phyloP scores from a whole-genome alignment of 1,139 yeast genomes.

The Zygoascus sp. region DNA sequence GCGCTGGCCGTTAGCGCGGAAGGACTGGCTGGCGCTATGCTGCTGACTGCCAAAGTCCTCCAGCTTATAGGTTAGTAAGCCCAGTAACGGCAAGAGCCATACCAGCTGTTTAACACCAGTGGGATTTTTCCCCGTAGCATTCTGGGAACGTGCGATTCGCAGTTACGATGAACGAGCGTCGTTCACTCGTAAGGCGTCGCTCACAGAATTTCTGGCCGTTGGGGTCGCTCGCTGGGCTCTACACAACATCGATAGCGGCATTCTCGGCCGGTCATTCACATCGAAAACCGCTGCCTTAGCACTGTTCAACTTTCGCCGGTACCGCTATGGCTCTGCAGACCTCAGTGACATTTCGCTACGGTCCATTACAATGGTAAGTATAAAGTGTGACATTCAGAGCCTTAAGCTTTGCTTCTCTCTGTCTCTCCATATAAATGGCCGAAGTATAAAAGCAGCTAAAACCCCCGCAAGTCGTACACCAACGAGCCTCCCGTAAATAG shows the following conservation, averaged over 20 bases:
- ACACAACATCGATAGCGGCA: slow-evolving; percentile 20
- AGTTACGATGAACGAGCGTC: slow-evolving; percentile 26
- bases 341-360: slow-evolving; percentile 19
- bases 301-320: slow-evolving; percentile 26
- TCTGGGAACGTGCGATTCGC: slow-evolving; percentile 22
- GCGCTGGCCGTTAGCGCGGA: slow-evolving; percentile 13
- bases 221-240: slow-evolving; percentile 24
- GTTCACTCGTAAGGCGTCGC: slow-evolving; percentile 26
- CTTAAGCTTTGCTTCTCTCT: too few species aligned
- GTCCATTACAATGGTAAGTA: not conserved
- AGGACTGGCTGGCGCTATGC: slow-evolving; percentile 8
- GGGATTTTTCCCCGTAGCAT: slow-evolving; percentile 21
- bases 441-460: not conserved
- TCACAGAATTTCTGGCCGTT: slow-evolving; percentile 27
- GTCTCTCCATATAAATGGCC: not conserved
- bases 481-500: slow-evolving; percentile 28
- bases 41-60: not conserved
- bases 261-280: slow-evolving; percentile 24
- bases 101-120: not conserved
- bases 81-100: too few species aligned
- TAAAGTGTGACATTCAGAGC: too few species aligned
- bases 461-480: not conserved
- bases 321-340: slow-evolving; percentile 28
- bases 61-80: not conserved
- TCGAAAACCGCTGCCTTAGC: slow-evolving; percentile 21